Base-by-base conservation (phyloP, 495 filamentous ascomycete genomes). In the Geoglossum glabrum region DNA sequence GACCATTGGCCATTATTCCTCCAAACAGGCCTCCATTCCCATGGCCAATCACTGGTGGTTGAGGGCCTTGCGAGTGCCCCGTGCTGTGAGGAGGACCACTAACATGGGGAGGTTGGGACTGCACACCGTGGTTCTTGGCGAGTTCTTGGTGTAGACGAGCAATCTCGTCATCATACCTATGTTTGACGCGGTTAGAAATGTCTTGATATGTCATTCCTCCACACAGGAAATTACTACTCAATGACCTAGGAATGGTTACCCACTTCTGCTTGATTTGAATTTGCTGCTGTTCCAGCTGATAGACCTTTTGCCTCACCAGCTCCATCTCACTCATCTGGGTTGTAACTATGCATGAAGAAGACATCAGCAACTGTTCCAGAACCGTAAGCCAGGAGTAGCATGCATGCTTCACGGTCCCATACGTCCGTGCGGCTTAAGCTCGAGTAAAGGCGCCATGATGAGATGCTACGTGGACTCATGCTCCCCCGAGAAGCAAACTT, bases 131-230 rank as follows among this genome's bases (percentile, higher is more conserved):
- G 60, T 79, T 79, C 61, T 96, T n/a, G n/a, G n/a, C 90, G 40
- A 98, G 80, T 68, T 98, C 92, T 58, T 85, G 85, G 64, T 82
- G 85, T 66, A 98, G 76, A 61, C 85, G 78, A 61, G 75, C 71
- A 59, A 98, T 83, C 62, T 98, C 90, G 34, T 92, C 86, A 62
- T 98, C 92, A 67, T 97, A 97, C 63, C 93, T 97, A 63, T 54
- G 57, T 11, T 57, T 8, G 25, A 40, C 6, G 25, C 5, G 21
- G 17, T 65, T 55, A 66, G 64, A 51, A 1, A 10, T 7, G 9
- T 9, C n/a, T 34, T 59, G 40, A 21, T n/a, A 36, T 25, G 7
- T 25, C 27, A 30, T 21, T 5, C 3, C 10, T 5, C 10, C 40
- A 45, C 40, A 45, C 4, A 45, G 31, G n/a, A 40, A 40, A 40